Base-by-base conservation (phyloP, 257 asterid genomes). In the Cordia subcordata region DNA sequence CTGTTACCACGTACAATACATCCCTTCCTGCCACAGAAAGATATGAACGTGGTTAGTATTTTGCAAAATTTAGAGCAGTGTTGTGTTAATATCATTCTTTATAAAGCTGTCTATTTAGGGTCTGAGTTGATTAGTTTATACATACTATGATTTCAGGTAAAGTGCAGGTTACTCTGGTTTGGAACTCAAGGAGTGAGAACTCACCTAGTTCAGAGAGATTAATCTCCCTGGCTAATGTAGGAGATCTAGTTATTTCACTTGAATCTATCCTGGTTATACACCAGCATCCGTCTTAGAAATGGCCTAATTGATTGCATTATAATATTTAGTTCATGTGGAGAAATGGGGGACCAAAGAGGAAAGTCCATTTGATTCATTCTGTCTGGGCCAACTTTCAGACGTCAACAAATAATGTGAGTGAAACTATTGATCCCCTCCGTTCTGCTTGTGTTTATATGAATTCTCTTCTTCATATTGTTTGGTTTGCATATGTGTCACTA, bases 301-400 rank as follows among this genome's bases (percentile, higher is more conserved):
- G 55, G 69, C 62, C 68, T 61, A 55, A 11, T n/a, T 46, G 23
- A 55, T 72, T 65, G 23, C 59, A 33, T 70, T 81, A 37, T 68
- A 50, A 59, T 47, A 55, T 75, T 63, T 65, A 90, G 96, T 80
- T 71, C 68, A 55, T 91, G 58, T 91, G 98, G 98, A 74, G 69
- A 69, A 80, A 75, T 27, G 94, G 92, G 67, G 95, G 95, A 27
- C 85, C 86, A 53, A 75, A 58, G 74, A 80, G 81, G 62, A 71
- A 82, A 68, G 67, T 74, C 68, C 82, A 84, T 78, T 75, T 88
- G 71, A 75, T 91, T 58, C 98, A 91, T 77, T 91, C 98, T 32
- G 79, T 91, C 55, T 91, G 96, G 98, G 96, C 88, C 46, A 91
- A 91, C 71, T 91, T 91, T 77, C 98, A 91, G 83, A 83, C 94